Base-by-base conservation (phyloP, 257 asterid species). In the Solanum commersonii region DNA sequence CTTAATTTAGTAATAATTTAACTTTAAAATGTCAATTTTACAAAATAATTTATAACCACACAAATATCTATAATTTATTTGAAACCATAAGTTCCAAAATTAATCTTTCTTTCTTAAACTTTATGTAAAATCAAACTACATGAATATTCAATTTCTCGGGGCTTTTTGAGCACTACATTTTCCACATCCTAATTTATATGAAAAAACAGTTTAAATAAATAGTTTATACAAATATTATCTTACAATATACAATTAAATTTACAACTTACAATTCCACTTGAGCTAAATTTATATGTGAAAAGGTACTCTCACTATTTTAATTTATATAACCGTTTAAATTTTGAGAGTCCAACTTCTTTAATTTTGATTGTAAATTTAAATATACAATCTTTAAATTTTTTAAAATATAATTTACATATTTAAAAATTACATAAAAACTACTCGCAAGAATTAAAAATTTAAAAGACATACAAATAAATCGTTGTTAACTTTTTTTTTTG, bases 381-480 rank as follows among this genome's bases (percentile, higher is more conserved):
- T 1, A 4, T 63, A 10, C 0, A 0, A 63, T 4, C 3, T 23
- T 23, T 63, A 63, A 0, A 0, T 1, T 23, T 10, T 63, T n/a
- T 10, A 0, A 60, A 63, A 63, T 1, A 23, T n/a, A 63, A 63
- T 63, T 23, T 63, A 63, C 0, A 63, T 63, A 63, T 20, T 56
- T 63, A 63, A 63, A 0, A 63, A 63, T 52, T 52, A 52, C 23
- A 52, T 52, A 18, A 52, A 52, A 52, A 14, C 4, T 10, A 23
- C 13, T 60, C 6, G 1, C 29, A 4, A 10, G 0, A 63, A 23
- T 23, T 23, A 8, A 63, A 63, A 63, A 10, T 23, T 63, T 23
- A 23, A 10, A 63, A 0, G 7, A 23, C 7, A 63, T 63, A 63
- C 0, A 63, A 63, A 63, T 63, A 63, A 63, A n/a, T 10, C 0